Conservation (phyloP, 495 filamentous ascomycete genomes). For the Margaritispora aquatica region DNA sequence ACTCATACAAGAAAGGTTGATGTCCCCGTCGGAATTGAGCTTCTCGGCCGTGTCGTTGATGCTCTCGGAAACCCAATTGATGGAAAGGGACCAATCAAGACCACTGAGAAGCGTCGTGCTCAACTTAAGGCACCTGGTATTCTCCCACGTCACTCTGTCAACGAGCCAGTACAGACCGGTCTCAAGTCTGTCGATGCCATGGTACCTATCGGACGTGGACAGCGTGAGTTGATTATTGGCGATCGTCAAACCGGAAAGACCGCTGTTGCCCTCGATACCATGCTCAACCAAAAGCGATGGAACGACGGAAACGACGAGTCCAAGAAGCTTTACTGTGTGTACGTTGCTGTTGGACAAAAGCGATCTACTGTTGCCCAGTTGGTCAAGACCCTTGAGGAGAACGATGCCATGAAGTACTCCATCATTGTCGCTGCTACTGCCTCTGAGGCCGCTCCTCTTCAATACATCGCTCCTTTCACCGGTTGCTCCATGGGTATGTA, state of each 20-base stretch:
- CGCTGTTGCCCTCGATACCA: constrained; percentile 95
- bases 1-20: constrained; percentile 63
- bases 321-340: constrained; percentile 99
- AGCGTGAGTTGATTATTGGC: constrained; percentile 99
- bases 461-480: constrained; percentile 96
- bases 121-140: constrained; percentile 99
- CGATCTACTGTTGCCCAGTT: constrained; percentile 98
- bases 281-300: constrained; percentile 99
- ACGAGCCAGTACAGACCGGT: constrained; percentile 97
- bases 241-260: constrained; percentile 99
- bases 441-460: constrained; percentile 89
- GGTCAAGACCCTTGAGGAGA: constrained; percentile 99
- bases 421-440: constrained; percentile 94
- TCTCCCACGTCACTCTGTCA: constrained; percentile 92
- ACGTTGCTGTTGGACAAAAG: constrained; percentile 99
- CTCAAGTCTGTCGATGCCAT: constrained; percentile 99
- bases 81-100: constrained; percentile 94
- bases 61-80: constrained; percentile 98
- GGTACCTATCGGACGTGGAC: constrained; percentile 99
- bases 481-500: constrained; percentile 28
- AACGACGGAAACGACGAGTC: constrained; percentile 81
- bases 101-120: constrained; percentile 88
- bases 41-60: constrained; percentile 97
- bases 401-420: constrained; percentile 98
- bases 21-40: constrained; percentile 85